A percentile compares a stretch with the other conserved stretches of the same genome.
phyloP scores from a whole-genome alignment of 345 rosid genomes.

The Alliaria petiolata region DNA sequence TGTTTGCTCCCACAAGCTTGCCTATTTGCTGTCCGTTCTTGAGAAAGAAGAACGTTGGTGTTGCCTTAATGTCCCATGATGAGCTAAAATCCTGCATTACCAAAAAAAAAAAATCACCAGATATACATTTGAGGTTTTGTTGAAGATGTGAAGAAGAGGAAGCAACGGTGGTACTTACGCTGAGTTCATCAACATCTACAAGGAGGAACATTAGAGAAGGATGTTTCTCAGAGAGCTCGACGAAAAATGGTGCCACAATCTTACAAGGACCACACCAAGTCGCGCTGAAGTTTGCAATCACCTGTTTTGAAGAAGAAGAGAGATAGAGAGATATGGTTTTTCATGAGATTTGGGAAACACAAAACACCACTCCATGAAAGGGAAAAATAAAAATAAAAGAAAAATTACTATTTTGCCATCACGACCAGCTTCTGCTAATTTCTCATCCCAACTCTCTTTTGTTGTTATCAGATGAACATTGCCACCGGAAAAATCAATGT shows the following conservation, averaged over 20 bases:
- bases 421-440: conserved; percentile 61
- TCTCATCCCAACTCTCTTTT: conserved; percentile 68
- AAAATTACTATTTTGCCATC: conserved; percentile 62
- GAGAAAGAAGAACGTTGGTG: conserved; percentile 90
- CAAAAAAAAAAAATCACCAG: background rate
- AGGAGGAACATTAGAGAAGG: conserved; percentile 63
- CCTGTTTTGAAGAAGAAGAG: conserved; percentile 37
- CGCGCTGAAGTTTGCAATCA: conserved; percentile 82
- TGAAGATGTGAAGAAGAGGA: background rate
- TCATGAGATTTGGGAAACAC: background rate
- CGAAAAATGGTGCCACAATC: conserved; percentile 58
- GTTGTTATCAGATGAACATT: conserved; percentile 58
- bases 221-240: conserved; percentile 70
- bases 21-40: conserved; percentile 74
- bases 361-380: background rate
- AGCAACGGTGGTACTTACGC: conserved; percentile 41
- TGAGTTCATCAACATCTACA: conserved; percentile 78
- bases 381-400: background rate
- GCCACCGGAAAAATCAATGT: conserved; percentile 53
- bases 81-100: conserved; percentile 86
- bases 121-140: background rate
- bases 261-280: conserved; percentile 90
- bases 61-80: conserved; percentile 84
- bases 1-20: conserved; percentile 88
- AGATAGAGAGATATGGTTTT: background rate